phyloP scores from a whole-genome alignment of 2,329 filamentous ascomycete genomes.

The Penicillium sp. region DNA sequence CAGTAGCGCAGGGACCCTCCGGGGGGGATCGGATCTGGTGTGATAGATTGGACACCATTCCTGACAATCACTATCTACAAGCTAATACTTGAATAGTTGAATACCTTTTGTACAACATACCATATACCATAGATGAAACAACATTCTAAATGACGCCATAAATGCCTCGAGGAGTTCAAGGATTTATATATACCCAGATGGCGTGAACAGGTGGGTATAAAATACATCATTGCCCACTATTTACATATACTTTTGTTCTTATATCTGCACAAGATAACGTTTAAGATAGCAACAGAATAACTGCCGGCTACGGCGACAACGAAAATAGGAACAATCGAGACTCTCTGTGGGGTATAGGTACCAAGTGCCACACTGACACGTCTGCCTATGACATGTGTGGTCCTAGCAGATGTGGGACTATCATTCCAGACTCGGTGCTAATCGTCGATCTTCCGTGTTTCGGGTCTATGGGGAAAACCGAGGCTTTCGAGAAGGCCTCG shows the following conservation, averaged over 20 bases:
- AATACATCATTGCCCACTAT: neutral
- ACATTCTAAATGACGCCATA: conserved; percentile 5
- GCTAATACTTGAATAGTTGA: neutral
- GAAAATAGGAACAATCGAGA: neutral
- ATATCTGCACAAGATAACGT: neutral
- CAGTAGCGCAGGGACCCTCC: conserved; percentile 8
- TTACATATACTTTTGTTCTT: neutral
- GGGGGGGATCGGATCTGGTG: conserved; percentile 13
- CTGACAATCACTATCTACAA: neutral
- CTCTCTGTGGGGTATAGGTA: neutral
- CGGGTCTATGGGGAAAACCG: conserved; percentile 7
- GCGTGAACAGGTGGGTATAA: neutral
- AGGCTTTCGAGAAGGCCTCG: conserved; percentile 1
- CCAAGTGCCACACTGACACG: neutral
- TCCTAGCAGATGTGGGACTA: neutral
- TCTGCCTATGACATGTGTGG: neutral
- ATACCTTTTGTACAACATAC: neutral
- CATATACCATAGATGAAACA: neutral
- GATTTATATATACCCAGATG: neutral
- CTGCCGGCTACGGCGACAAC: neutral
- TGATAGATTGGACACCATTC: conserved; percentile 1
- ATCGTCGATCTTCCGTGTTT: conserved; percentile 17
- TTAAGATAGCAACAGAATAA: neutral
- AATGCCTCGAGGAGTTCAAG: neutral
- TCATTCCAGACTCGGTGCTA: neutral